Conservation (phyloP, 2,329 filamentous ascomycete genomes). For the Aureobasidium melanogenum region DNA sequence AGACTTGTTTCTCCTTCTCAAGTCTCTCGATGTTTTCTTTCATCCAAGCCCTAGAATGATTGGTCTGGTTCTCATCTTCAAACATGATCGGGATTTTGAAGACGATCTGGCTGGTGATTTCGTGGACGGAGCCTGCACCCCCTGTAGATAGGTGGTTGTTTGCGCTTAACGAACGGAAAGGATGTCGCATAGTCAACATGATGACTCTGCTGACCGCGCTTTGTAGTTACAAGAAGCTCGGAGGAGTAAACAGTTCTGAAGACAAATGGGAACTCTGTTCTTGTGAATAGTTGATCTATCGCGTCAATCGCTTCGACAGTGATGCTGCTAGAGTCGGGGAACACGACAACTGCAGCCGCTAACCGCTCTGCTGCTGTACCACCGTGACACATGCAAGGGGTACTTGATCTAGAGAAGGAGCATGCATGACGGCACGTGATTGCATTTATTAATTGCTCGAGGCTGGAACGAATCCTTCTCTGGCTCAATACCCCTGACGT, state of each 20-base stretch:
- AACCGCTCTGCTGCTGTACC: too few species aligned
- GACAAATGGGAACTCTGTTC: neutral
- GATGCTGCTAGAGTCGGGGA: too few species aligned
- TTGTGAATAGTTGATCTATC: too few species aligned
- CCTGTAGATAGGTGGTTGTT: neutral
- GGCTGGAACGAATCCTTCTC: too few species aligned
- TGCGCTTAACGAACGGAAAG: neutral
- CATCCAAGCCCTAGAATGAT: neutral
- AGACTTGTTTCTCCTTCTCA: neutral
- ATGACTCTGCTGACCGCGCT: neutral
- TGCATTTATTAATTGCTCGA: too few species aligned
- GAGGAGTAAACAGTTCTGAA: neutral
- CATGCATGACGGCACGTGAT: too few species aligned
- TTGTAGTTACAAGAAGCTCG: neutral
- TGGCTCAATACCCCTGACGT: too few species aligned
- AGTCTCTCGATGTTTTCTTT: neutral
- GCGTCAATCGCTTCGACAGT: too few species aligned
- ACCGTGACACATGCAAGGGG: too few species aligned
- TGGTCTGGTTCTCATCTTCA: neutral
- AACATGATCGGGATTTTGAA: neutral
- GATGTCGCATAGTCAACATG: neutral
- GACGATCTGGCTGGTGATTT: neutral
- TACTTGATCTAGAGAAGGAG: too few species aligned
- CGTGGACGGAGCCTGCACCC: neutral
- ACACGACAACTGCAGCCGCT: too few species aligned